Base-by-base conservation (phyloP, 345 rosid genomes). In the Hibiscus syriacus region DNA sequence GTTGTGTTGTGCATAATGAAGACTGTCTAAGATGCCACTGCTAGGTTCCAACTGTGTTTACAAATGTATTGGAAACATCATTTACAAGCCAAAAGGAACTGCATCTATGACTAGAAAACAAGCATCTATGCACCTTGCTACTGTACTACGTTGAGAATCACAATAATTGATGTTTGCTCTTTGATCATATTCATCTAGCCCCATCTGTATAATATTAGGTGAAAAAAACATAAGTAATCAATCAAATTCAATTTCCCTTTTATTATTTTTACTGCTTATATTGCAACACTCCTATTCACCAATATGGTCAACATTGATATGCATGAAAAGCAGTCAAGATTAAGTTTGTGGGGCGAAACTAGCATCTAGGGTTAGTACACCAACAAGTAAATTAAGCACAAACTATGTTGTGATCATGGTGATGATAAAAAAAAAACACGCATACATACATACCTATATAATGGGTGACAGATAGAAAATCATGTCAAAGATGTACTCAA, bases 11-110 rank as follows among this genome's bases (percentile, higher is more conserved):
- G 60, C 78, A 82, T 73, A 78, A 69, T 81, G 81, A 55, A 80
- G 96, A 69, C 79, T 72, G 74, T 89, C 90, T 48, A 78, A 68
- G 73, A 76, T 72, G 65, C 83, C 82, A 72, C 63, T 74, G 64
- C 80, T 77, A 78, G 85, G 68, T 80, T 83, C 95, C 99, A 85
- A 80, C 96, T 88, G 85, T 63, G 85, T n/a, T 63, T 72, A 10
- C 34, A 48, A 30, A 45, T 20, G 22, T 46, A 13, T 46, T 36
- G 59, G 32, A 6, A 29, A 25, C 3, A 58, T 39, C n/a, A 11
- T 16, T 13, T 11, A 41, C n/a, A n/a, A n/a, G 54, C 32, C 5
- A 26, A n/a, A 29, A 19, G 1, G 3, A 14, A 12, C 20, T 22
- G 12, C 2, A 23, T 53, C 19, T 19, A 14, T 1, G 4, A 20